Evolutionary conservation across 352 stramenopile genomes (phyloP), one percentile per base, ranked within the genome.

Genomic region (Globisporangium ultimum): DNA sequence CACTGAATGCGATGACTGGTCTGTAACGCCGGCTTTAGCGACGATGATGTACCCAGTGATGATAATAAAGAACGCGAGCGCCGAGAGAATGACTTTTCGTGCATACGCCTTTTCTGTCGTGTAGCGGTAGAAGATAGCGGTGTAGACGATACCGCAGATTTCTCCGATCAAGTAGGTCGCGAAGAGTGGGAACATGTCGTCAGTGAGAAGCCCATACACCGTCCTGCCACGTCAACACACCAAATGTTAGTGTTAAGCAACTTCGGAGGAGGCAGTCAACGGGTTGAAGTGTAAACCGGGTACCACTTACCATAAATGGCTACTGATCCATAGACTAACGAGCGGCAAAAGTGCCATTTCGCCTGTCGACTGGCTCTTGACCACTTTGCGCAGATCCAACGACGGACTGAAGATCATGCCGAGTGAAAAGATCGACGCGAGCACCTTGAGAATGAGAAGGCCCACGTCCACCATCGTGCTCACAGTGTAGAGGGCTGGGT

Each of bases 141-240:
- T 69, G 57, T 70, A 75, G 9, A 55, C n/a, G 4, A 65, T 43
- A 38, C 60, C 62, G 18, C 53, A 62, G 45, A 70, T 46, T 53
- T 70, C 60, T 14, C 67, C 67, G n/a, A 72, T 53, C 49, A 69
- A 47, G 56, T 71, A 74, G 8, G 67, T 74, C 58, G 64, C 48
- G 58, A 74, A 64, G 36, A 74, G 55, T 32, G 67, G 67, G 43
- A 75, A 75, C 20, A 72, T 48, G 24, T 72, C 49, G 58, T 40
- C 40, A 12, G 56, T 63, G 56, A 43, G 18, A 7, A 42, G n/a
- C 9, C 56, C 56, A 22, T 63, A 63, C 15, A 63, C 24, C 48
- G 55, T 43, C 48, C 56, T 63, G 32, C 40, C 11, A 24, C 17
- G n/a, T 28, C 0, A 36, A 14, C 2, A 9, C 3, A 4, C 38